Conservation (phyloP, 208 protist species). For the Leishmania tarentolae region DNA sequence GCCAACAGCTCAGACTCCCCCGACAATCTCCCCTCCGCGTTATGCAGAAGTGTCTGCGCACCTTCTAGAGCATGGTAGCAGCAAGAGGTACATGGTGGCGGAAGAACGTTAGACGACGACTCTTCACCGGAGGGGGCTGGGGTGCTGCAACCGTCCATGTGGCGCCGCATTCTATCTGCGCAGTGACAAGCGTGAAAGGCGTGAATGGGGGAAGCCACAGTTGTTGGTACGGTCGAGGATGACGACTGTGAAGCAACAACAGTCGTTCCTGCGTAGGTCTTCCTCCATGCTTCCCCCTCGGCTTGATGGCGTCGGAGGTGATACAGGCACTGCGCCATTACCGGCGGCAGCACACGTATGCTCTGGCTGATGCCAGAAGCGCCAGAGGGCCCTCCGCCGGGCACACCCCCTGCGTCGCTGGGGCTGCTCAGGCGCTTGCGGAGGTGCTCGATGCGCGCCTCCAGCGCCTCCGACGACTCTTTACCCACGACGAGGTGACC, state of each 20-base stretch:
- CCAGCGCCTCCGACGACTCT: constrained; percentile 3
- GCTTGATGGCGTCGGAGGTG: constrained; percentile 13
- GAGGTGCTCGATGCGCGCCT: constrained; percentile 6
- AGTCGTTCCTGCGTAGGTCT: constrained; percentile 11
- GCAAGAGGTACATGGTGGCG: constrained; percentile 22
- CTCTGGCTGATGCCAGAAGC: background rate
- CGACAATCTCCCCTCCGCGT: background rate
- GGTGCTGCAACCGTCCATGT: background rate
- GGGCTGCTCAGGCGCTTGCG: background rate
- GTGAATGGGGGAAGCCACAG: background rate
- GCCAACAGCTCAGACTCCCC: constrained; percentile 1
- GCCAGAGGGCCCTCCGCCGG: background rate
- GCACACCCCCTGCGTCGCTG: background rate
- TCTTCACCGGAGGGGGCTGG: background rate
- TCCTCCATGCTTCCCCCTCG: constrained; percentile 13
- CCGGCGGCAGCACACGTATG: constrained; percentile 19
- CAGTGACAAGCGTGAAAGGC: constrained; percentile 25
- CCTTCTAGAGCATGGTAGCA: constrained; percentile 14
- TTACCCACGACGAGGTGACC: constrained; percentile 12
- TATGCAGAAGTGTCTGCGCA: background rate
- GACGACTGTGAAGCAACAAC: background rate
- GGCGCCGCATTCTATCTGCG: background rate
- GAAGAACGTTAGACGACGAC: background rate
- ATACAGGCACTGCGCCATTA: constrained; percentile 24
- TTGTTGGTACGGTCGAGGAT: background rate